These are phyloP conservation scores for Populus euphratica DNA, from an alignment of 345 rosid genomes.

Conservation along the genomic window DNA sequence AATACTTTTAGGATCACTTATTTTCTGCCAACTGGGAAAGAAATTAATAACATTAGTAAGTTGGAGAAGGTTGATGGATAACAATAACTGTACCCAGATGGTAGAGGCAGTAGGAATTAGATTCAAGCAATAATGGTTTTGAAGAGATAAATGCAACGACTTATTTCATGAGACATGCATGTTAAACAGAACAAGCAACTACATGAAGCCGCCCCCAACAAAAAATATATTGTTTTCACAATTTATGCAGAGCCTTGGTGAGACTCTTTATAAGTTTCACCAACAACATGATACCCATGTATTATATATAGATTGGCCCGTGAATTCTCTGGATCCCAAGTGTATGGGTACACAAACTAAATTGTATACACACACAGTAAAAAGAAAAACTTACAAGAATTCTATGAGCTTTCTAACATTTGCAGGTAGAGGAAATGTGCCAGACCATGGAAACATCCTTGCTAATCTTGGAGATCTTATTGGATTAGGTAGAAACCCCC, in stretches of 20 bases:
- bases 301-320: not conserved
- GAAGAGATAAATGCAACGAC: not conserved
- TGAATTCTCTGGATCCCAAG: not conserved
- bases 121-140: not conserved
- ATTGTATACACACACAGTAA: not conserved
- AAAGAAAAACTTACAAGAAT: slow-evolving; percentile 52
- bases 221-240: not conserved
- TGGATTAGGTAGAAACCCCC: slow-evolving; percentile 95
- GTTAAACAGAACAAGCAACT: not conserved
- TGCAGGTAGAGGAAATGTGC: slow-evolving; percentile 86
- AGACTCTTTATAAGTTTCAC: not conserved
- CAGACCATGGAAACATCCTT: slow-evolving; percentile 75
- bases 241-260: not conserved
- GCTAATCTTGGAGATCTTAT: slow-evolving; percentile 65
- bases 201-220: not conserved
- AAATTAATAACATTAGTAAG: not conserved
- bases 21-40: slow-evolving; percentile 74
- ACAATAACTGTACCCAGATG: not conserved
- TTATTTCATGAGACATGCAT: not conserved
- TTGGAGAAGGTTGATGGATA: not conserved
- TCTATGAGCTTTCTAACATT: slow-evolving; percentile 70
- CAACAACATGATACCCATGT: not conserved
- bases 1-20: slow-evolving; percentile 81
- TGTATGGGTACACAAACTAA: not conserved
- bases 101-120: not conserved